Base-by-base conservation (phyloP, 345 rosid species). In the Eucalyptus tenuipes region DNA sequence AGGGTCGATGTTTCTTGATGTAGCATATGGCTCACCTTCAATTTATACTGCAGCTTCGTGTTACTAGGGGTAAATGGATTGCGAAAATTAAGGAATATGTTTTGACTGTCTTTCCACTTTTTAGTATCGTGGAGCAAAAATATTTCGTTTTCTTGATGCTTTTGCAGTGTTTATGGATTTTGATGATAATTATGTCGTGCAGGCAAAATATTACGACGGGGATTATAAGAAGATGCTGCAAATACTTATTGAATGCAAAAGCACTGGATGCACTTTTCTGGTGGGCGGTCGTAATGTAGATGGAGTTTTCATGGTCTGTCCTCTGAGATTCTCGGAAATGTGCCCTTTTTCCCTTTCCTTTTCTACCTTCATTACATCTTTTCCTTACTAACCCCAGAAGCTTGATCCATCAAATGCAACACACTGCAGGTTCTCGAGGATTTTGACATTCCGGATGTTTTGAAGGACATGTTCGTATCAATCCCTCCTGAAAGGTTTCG, bases 201-300 rank as follows among this genome's bases (percentile, higher is more conserved):
- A 97, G 99, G 94, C 97, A 42, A 98, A 97, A 89, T 98, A 98
- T 93, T 98, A 96, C 75, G 94, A 92, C 50, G 98, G 98, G 44
- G 91, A 93, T 91, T 64, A 89, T 84, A 89, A 88, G 84, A 95
- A 92, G 93, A 98, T 98, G 99, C 64, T 95, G 81, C 96, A 95
- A 88, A 89, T 94, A 84, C 96, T 98, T 50, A 88, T 88, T 64
- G 93, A 91, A 89, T 97, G 99, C 94, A 94, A 95, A 91, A 91
- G 88, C 89, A 94, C 94, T 40, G 98, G 98, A 89, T 96, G 99
- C 95, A 92, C 89, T 87, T 97, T 98, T 90, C 93, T 96, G 88
- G 99, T 98, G 66, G 99, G 94, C 85, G 98, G 99, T 82, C 98
- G 99, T 80, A 90, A 90, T 71, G 93, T 97, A 13, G 95, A 97